Percentiles rank a stretch among this genome's conserved stretches.
Conservation (phyloP, 2,329 filamentous ascomycete species). For the Coniella lustricola region DNA sequence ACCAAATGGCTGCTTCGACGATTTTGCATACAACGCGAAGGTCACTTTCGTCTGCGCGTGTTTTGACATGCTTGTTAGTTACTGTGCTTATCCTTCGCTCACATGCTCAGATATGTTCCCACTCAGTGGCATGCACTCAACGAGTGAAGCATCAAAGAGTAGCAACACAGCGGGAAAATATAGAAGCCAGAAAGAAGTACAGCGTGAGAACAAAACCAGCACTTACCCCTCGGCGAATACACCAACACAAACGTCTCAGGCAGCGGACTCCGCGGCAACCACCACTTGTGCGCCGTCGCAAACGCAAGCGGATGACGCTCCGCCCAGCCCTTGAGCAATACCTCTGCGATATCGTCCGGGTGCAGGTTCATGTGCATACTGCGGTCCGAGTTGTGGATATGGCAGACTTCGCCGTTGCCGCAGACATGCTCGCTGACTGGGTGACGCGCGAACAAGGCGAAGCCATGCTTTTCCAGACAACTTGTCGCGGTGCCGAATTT, state of each 20-base stretch:
- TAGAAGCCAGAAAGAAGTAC: neutral
- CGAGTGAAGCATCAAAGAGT: neutral
- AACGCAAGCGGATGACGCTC: slow-evolving; percentile 62
- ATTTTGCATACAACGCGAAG: slow-evolving; percentile 60
- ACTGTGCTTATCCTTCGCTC: too few species aligned
- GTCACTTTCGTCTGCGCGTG: slow-evolving; percentile 50
- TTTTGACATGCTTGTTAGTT: too few species aligned
- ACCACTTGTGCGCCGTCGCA: neutral
- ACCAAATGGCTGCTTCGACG: slow-evolving; percentile 70
- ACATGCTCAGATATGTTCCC: too few species aligned
- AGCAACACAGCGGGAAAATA: neutral
- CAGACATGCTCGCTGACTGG: slow-evolving; percentile 54
- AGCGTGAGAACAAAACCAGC: too few species aligned
- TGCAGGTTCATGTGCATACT: slow-evolving; percentile 76
- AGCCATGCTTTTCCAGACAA: slow-evolving; percentile 76
- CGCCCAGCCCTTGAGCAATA: slow-evolving; percentile 73
- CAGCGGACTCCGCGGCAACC: slow-evolving; percentile 49
- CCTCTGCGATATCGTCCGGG: slow-evolving; percentile 64
- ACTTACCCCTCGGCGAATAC: slow-evolving; percentile 63
- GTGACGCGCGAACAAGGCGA: slow-evolving; percentile 63
- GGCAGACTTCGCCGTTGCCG: slow-evolving; percentile 74
- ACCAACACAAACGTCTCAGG: slow-evolving; percentile 73
- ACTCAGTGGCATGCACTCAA: too few species aligned
- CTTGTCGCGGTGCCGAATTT: slow-evolving; percentile 57
- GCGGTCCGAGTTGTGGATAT: slow-evolving; percentile 70